phyloP scores from a whole-genome alignment of 2,329 filamentous ascomycete species.

The Clarireedia paspali region DNA sequence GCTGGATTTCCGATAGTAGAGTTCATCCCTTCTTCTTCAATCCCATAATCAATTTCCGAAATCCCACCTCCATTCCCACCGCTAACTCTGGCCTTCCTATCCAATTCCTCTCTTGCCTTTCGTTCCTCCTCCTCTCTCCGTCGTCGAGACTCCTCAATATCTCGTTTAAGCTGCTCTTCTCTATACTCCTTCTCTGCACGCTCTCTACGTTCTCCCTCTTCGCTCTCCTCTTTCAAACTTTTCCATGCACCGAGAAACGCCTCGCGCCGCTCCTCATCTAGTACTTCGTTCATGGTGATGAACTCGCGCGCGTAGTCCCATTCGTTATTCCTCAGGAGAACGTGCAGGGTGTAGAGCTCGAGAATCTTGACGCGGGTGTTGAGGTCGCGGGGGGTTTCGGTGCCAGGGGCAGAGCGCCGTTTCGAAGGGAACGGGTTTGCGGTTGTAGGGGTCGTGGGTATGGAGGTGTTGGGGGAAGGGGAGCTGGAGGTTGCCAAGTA shows the following conservation, averaged over 20 bases:
- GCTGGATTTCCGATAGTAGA: background rate
- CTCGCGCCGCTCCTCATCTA: conserved; percentile 88
- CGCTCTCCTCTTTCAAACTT: conserved; percentile 74
- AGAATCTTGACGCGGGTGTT: conserved; percentile 83
- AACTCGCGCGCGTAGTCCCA: conserved; percentile 96
- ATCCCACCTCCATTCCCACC: conserved; percentile 32
- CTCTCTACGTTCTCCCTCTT: conserved; percentile 57
- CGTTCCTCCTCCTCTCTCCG: conserved; percentile 52
- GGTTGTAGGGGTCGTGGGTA: conserved; percentile 58
- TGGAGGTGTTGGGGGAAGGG: conserved; percentile 65
- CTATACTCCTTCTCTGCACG: conserved; percentile 49
- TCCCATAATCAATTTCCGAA: conserved; percentile 62
- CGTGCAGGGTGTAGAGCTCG: conserved; percentile 90
- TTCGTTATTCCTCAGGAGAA: conserved; percentile 86
- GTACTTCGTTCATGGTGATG: conserved; percentile 73
- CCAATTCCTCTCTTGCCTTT: conserved; percentile 38
- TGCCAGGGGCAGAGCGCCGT: conserved; percentile 38
- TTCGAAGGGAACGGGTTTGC: conserved; percentile 30
- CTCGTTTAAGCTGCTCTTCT: conserved; percentile 48
- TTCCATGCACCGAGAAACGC: conserved; percentile 82
- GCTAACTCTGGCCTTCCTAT: conserved; percentile 45
- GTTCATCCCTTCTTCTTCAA: conserved; percentile 37
- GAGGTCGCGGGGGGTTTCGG: conserved; percentile 77
- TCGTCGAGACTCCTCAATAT: conserved; percentile 49
- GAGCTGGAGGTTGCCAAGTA: conserved; percentile 74